Evolutionary conservation across 2,329 filamentous ascomycete genomes (phyloP).

Genomic region (Exophiala sideris): DNA sequence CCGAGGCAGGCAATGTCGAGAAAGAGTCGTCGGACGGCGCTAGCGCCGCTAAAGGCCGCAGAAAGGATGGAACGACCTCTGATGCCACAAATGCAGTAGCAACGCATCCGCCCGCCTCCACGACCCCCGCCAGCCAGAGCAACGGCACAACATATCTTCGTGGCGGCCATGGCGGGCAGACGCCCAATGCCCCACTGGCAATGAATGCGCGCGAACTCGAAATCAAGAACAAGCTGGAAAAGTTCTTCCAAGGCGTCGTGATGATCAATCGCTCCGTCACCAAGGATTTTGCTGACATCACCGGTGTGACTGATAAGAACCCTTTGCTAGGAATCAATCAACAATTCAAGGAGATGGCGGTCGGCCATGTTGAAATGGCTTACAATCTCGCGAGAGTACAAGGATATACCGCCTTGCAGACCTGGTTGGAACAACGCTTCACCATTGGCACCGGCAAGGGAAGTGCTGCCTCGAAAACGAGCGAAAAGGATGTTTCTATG

Average conservation of each 20-base stretch:
- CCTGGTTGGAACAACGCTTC: conserved; percentile 17
- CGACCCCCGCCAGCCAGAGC: neutral
- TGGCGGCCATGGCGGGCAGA: no score
- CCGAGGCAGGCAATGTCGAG: conserved; percentile 6
- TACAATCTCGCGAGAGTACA: conserved; percentile 17
- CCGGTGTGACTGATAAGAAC: neutral
- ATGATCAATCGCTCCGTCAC: conserved; percentile 3
- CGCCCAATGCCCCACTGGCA: no score
- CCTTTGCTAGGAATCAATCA: conserved; percentile 13
- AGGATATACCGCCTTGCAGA: conserved; percentile 14
- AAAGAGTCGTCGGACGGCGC: neutral
- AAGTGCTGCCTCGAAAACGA: neutral
- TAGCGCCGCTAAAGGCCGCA: neutral
- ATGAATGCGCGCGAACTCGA: conserved; percentile 10
- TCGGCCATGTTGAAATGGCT: conserved; percentile 19
- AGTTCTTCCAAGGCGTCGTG: conserved; percentile 10
- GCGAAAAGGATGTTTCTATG: neutral
- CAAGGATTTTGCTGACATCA: neutral
- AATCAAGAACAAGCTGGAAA: conserved; percentile 11
- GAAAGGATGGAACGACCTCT: neutral
- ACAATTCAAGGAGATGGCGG: conserved; percentile 16
- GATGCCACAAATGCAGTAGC: neutral
- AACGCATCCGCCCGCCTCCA: neutral
- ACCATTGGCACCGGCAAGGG: neutral
- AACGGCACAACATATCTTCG: no score